A percentile compares a stretch with the other conserved stretches of the same genome.
phyloP scores from a whole-genome alignment of 129 eudicot genomes.

The Ambrosia artemisiifolia region DNA sequence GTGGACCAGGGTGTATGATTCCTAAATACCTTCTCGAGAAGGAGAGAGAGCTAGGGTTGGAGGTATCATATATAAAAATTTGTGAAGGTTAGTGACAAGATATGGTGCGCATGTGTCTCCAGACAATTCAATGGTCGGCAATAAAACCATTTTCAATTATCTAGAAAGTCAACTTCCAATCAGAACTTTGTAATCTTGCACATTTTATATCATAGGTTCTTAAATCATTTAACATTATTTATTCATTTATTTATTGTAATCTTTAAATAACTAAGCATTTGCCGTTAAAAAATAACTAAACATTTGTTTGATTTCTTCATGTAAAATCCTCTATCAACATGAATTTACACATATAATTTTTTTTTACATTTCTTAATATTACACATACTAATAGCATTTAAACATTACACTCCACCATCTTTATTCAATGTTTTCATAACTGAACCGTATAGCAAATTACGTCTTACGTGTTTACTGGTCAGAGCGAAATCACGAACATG shows the following conservation, averaged over 20 bases:
- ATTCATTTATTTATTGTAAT: not conserved
- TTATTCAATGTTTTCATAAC: too few species aligned
- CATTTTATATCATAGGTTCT: slow-evolving; percentile 4
- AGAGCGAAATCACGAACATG: too few species aligned
- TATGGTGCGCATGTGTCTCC: slow-evolving; percentile 27
- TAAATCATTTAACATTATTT: not conserved
- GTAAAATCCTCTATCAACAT: not conserved
- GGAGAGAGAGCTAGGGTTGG: too few species aligned
- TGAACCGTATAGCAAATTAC: too few species aligned
- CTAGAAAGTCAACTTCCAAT: slow-evolving; percentile 34
- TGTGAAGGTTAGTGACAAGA: slow-evolving; percentile 1
- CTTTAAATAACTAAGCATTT: not conserved
- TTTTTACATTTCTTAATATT: not conserved
- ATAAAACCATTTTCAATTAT: slow-evolving; percentile 19
- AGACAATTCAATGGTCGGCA: slow-evolving; percentile 31
- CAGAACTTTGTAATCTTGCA: slow-evolving; percentile 19
- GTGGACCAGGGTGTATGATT: too few species aligned
- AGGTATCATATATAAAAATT: not conserved
- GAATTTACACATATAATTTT: not conserved
- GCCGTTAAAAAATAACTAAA: too few species aligned
- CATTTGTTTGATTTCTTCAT: not conserved
- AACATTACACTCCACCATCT: too few species aligned
- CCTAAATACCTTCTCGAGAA: too few species aligned
- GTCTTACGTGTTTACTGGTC: too few species aligned
- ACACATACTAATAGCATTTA: not conserved